Conservation (phyloP, 1,139 yeast genomes). For the Geotrichum siamense region DNA sequence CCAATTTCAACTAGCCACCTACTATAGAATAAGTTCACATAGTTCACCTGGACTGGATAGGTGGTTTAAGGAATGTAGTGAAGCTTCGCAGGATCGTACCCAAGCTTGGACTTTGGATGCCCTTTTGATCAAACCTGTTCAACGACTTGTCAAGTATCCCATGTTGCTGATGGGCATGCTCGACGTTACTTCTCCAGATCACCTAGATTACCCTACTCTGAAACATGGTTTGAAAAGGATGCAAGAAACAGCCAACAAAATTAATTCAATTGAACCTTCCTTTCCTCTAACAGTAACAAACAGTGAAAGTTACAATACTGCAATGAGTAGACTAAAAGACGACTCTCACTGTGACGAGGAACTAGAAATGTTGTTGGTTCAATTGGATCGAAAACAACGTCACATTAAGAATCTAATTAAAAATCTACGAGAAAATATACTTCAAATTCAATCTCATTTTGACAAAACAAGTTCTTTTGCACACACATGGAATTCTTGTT, state of each 20-base stretch:
- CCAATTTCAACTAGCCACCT: slow-evolving; percentile 29
- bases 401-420: slow-evolving; percentile 21
- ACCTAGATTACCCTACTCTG: slow-evolving; percentile 30
- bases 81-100: slow-evolving; percentile 28
- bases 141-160: slow-evolving; percentile 38
- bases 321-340: slow-evolving; percentile 18
- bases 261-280: slow-evolving; percentile 21
- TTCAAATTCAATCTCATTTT: slow-evolving; percentile 23
- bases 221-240: slow-evolving; percentile 27
- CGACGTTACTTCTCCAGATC: slow-evolving; percentile 27
- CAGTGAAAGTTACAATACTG: slow-evolving; percentile 12
- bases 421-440: slow-evolving; percentile 21
- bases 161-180: slow-evolving; percentile 30
- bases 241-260: slow-evolving; percentile 28
- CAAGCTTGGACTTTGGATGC: slow-evolving; percentile 39
- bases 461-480: slow-evolving; percentile 24
- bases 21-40: slow-evolving; percentile 23
- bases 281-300: neutral
- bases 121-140: slow-evolving; percentile 39
- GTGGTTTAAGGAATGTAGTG: slow-evolving; percentile 32
- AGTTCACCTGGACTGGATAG: slow-evolving; percentile 28
- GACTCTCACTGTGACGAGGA: slow-evolving; percentile 22
- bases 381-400: slow-evolving; percentile 20
- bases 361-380: slow-evolving; percentile 21
- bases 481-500: slow-evolving; percentile 24